Conservation (phyloP, 1,284 basidiomycete species). For the Ganoderma meredithae region DNA sequence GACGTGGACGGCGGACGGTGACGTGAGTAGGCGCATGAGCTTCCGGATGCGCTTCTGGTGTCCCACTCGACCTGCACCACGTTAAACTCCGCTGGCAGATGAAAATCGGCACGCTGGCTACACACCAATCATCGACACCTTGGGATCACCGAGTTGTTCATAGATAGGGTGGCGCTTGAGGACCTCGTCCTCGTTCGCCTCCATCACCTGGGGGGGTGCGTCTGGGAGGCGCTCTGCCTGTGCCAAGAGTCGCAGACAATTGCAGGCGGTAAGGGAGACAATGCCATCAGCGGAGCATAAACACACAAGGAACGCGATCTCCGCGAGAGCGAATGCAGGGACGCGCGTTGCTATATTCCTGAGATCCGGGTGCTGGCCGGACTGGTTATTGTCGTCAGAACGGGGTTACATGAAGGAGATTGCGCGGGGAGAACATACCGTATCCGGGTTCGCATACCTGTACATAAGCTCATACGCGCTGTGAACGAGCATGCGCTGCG, state of each 20-base stretch:
- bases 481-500: constrained; percentile 73
- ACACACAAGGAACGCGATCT: constrained; percentile 75
- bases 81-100: neutral
- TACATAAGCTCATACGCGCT: constrained; percentile 66
- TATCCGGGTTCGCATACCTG: constrained; percentile 56
- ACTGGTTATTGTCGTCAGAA: neutral
- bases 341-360: constrained; percentile 44
- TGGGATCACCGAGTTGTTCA: constrained; percentile 79
- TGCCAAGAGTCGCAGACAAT: constrained; percentile 70
- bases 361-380: neutral
- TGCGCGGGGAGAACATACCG: constrained; percentile 47
- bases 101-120: constrained; percentile 19
- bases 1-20: constrained; percentile 69
- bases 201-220: constrained; percentile 55
- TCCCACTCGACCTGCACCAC: constrained; percentile 62
- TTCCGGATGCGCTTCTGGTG: constrained; percentile 85
- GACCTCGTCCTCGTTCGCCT: constrained; percentile 63
- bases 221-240: constrained; percentile 67
- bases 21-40: constrained; percentile 68
- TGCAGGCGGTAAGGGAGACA: constrained; percentile 72
- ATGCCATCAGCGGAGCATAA: constrained; percentile 71
- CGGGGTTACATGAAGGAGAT: neutral
- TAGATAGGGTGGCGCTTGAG: constrained; percentile 76
- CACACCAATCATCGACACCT: constrained; percentile 71
- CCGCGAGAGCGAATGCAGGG: constrained; percentile 68